A percentile compares a stretch with the other conserved stretches of the same genome.
Evolutionary conservation across 306 rosid genomes (phyloP).

Genomic region (Citrullus mucosospermus): DNA sequence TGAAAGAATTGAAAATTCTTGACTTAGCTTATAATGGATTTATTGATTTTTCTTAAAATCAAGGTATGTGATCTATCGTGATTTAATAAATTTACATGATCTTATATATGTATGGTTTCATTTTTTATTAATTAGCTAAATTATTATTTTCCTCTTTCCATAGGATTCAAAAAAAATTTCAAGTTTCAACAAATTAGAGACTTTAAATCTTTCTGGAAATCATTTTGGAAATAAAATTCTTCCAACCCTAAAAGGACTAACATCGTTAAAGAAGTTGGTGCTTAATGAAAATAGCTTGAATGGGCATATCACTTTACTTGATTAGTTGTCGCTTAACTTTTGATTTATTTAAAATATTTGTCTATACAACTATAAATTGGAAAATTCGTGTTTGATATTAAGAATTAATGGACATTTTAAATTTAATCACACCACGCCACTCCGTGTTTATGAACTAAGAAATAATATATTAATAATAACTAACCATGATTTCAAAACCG

Average conservation of each 20-base stretch:
- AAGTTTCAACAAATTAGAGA: conserved; percentile 2
- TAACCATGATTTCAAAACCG: no score
- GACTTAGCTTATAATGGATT: not conserved
- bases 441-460: no score
- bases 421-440: no score
- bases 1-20: not conserved
- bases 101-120: no score
- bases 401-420: no score
- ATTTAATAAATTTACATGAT: no score
- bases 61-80: not conserved
- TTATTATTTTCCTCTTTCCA: not conserved
- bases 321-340: not conserved
- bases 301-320: not conserved
- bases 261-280: not conserved
- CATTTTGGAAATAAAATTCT: not conserved
- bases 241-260: not conserved
- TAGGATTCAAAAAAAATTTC: not conserved
- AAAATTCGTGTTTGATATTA: no score
- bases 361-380: no score
- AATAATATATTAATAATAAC: no score
- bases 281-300: not conserved
- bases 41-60: not conserved
- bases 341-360: no score
- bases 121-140: not conserved
- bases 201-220: not conserved